phyloP scores from a whole-genome alignment of 2,329 filamentous ascomycete genomes.

The Pseudonectria foliicola region DNA sequence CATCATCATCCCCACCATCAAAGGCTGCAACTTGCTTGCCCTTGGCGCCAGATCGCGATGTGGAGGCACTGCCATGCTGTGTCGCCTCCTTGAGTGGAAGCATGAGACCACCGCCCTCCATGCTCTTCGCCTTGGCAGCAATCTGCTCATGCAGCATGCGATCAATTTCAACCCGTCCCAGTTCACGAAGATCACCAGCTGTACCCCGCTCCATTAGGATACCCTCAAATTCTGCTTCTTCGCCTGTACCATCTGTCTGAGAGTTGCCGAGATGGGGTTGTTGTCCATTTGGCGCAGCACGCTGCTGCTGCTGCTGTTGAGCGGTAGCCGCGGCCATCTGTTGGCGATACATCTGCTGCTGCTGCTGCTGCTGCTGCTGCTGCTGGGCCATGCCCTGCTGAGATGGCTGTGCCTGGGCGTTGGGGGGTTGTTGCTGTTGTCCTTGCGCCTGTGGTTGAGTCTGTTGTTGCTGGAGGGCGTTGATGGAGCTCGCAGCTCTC shows the following conservation, averaged over 20 bases:
- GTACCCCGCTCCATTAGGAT: slow-evolving; percentile 52
- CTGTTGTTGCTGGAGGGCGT: slow-evolving; percentile 44
- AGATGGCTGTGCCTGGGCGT: slow-evolving; percentile 8
- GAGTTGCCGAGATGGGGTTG: slow-evolving; percentile 29
- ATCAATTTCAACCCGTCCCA: slow-evolving; percentile 59
- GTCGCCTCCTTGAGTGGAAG: slow-evolving; percentile 56
- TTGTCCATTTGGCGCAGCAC: slow-evolving; percentile 25
- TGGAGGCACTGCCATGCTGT: slow-evolving; percentile 21
- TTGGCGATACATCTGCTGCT: slow-evolving; percentile 28
- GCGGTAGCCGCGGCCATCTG: slow-evolving; percentile 17
- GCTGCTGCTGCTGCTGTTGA: slow-evolving; percentile 26
- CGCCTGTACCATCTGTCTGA: slow-evolving; percentile 69
- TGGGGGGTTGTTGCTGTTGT: slow-evolving; percentile 21
- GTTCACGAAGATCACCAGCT: slow-evolving; percentile 46
- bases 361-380: slow-evolving; percentile 17
- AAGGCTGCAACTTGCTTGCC: slow-evolving; percentile 39
- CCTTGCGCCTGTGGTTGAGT: slow-evolving; percentile 17
- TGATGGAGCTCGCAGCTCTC: slow-evolving; percentile 59
- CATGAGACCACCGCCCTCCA: slow-evolving; percentile 73
- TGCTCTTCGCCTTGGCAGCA: slow-evolving; percentile 54
- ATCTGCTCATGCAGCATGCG: slow-evolving; percentile 62
- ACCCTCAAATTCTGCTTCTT: slow-evolving; percentile 49
- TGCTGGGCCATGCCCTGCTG: slow-evolving; percentile 20
- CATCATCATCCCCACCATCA: slow-evolving; percentile 54
- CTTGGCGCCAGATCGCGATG: slow-evolving; percentile 17